Evolutionary conservation across 805 yeast species (phyloP).

Genomic region (Candida wancherniae): DNA sequence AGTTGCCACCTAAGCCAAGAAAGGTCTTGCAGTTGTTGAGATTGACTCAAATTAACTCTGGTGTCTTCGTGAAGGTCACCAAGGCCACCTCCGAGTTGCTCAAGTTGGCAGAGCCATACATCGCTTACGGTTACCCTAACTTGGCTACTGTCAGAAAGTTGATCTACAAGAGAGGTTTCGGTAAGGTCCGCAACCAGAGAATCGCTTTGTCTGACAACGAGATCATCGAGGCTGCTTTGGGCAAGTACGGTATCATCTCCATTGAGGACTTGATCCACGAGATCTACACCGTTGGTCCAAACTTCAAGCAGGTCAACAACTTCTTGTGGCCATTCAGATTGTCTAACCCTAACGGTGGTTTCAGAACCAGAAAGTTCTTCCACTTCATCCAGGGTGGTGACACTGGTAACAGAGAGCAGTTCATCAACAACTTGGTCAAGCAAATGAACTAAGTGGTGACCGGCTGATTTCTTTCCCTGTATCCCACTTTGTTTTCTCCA

Average conservation of each 20-base stretch:
- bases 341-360: conserved; percentile 96
- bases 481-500: conserved; percentile 4
- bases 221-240: conserved; percentile 81
- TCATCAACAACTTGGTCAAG: conserved; percentile 90
- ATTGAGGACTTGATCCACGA: conserved; percentile 95
- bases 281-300: conserved; percentile 94
- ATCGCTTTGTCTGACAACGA: conserved; percentile 82
- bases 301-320: conserved; percentile 98
- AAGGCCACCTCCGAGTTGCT: conserved; percentile 91
- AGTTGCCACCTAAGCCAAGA: conserved; percentile 99
- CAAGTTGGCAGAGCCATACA: conserved; percentile 92
- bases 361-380: conserved; percentile 97
- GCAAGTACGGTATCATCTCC: conserved; percentile 89
- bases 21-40: conserved; percentile 93
- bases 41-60: conserved; percentile 90
- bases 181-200: conserved; percentile 96
- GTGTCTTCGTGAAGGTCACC: conserved; percentile 92
- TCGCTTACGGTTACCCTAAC: conserved; percentile 97
- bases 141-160: conserved; percentile 87
- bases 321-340: conserved; percentile 97
- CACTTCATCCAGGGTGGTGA: conserved; percentile 98
- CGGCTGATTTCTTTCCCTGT: conserved; percentile 1
- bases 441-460: conserved; percentile 69
- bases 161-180: conserved; percentile 96
- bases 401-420: conserved; percentile 96